Base-by-base conservation (phyloP, 176 grass and related monocot genomes). In the Guadua angustifolia region DNA sequence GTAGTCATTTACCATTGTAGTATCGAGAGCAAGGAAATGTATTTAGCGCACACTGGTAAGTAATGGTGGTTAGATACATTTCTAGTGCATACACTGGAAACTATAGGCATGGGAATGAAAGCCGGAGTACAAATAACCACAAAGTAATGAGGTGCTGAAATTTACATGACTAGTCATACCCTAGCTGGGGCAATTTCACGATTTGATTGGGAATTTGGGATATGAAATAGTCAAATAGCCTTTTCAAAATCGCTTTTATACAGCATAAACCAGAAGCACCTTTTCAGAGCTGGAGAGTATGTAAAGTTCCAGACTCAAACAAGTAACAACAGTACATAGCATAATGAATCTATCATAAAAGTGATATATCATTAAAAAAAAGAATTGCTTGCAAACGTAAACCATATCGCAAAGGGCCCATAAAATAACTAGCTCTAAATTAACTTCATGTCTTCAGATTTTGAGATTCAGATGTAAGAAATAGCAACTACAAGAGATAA, bases 221-320 rank as follows among this genome's bases (percentile, higher is more conserved):
- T 47, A 81, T 36, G 24, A 44, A 25, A 44, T 72, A 78, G 39
- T 18, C 43, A 44, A 25, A 44, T 72, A 78, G 39, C 24, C 43
- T 19, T 57, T 58, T 59, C 13, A 75, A 50, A 66, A 74, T 35
- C 33, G 63, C 1, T n/a, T 21, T 26, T 3, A 35, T 16, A 47
- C 19, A 47, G 25, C 60, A 75, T 11, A 77, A 60, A 49, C 29
- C 74, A 46, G 49, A 80, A 69, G 7, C 26, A 55, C 60, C 40
- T 59, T 58, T 26, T 46, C 38, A 57, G 69, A 80, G 44, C 13
- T 50, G 69, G 6, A 14, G 5, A 57, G n/a, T 47, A 78, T 73
- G 36, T 16, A 83, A 88, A 83, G 18, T 74, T 88, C 75, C 66
- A 40, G 32, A 12, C 18, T 49, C 81, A 50, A 74, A 79, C 25